These are phyloP conservation scores for Fusarium phyllophilum DNA, from an alignment of 2,329 filamentous ascomycete species.

Conservation along the genomic window DNA sequence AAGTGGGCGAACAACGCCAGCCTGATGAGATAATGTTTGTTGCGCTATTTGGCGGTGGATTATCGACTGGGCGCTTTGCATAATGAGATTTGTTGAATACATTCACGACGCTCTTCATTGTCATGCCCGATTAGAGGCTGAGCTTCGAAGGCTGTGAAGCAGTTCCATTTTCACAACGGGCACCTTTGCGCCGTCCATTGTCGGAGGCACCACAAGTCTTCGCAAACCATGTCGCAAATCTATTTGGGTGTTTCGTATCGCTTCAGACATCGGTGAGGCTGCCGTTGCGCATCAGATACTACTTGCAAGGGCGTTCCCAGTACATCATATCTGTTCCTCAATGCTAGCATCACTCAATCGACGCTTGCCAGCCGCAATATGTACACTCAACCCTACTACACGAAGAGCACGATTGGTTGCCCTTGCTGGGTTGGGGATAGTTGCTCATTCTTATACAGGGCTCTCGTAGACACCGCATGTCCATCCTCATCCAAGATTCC, in stretches of 20 bases:
- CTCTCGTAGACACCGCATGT: neutral
- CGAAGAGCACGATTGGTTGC: fast-evolving
- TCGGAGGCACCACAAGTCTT: neutral
- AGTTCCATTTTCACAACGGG: neutral
- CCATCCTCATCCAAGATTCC: neutral
- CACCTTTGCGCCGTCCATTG: neutral
- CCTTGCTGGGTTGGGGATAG: fast-evolving
- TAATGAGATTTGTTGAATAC: too few relatives aligned
- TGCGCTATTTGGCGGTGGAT: fast-evolving
- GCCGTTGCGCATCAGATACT: neutral
- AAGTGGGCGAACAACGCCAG: neutral
- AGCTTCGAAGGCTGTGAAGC: neutral
- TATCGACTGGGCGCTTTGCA: fast-evolving
- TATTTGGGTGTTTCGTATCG: neutral
- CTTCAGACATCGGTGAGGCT: neutral
- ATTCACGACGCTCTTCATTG: neutral
- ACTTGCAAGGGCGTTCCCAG: neutral
- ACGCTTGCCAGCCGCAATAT: neutral
- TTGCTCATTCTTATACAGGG: neutral
- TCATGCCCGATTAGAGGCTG: neutral
- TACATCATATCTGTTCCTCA: neutral
- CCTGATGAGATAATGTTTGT: neutral
- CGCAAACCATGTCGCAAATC: neutral
- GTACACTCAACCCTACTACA: neutral
- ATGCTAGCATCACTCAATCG: neutral